Evolutionary conservation across 2,329 filamentous ascomycete species (phyloP), one percentile per base, ranked within the genome.

Genomic region (Aspergillus sp.): DNA sequence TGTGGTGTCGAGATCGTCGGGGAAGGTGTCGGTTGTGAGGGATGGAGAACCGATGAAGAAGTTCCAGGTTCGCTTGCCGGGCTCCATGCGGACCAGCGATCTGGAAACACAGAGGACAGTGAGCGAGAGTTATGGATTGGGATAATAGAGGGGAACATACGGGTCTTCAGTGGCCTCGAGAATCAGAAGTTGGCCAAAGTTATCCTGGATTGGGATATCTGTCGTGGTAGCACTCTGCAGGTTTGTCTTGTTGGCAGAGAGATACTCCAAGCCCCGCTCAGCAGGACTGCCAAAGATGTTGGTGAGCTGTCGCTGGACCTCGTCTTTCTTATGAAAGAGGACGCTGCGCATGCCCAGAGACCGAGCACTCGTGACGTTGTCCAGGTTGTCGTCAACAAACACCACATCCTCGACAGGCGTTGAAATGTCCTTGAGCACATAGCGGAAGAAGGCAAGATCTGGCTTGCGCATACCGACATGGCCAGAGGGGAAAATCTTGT

Each of bases 1-100:
- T 7, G 76, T 77, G 22, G 72, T 74, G 62, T 77, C 75, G 25
- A 77, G 60, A 54, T 77, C 76, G 58, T 75, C 64, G 2, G 75
- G 75, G 48, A 72, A 77, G 5, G 31, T 45, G 1, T 54, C 22
- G 2, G 38, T 60, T 19, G 57, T 64, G 41, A 59, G 48, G 4
- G 31, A 45, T 4, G 56, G 47, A 7, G 13, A 6, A 60, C 57
- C 59, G 30, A 38, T 51, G 57, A 75, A 73, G 50, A 70, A 74
- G 59, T 73, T 74, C 72, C 73, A 74, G 3, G 64, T 59, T 5
- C 54, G 59, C 13, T 50, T 23, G 1, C 52, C 50, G 4, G 15
- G 15, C 17, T 67, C 38, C 5, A 62, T 7, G 9, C 56, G 17
- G 15, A 66, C 60, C 28, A 66, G 54, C 13, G 41, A 43, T 38